Conservation (phyloP, 441 rosid genomes). For the Pelargonium fulgidum region DNA sequence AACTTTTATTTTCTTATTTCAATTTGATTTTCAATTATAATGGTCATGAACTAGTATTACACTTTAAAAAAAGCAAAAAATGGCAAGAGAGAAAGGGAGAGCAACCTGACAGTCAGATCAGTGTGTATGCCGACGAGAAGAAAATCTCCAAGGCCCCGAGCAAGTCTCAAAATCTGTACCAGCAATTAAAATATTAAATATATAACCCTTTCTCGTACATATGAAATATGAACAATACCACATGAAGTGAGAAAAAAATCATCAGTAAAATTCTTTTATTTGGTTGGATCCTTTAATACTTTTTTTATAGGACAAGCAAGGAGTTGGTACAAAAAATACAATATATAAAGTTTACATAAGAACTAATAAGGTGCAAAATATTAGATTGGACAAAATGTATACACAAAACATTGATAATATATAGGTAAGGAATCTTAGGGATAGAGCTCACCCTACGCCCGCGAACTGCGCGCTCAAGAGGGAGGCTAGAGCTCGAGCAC, state of each 20-base stretch:
- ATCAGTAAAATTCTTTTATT: too few species aligned
- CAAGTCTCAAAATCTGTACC: conserved; percentile 67
- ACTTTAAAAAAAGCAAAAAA: neutral
- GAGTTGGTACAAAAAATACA: neutral
- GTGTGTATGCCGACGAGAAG: conserved; percentile 71
- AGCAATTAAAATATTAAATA: neutral
- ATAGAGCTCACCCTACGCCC: too few species aligned
- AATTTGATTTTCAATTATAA: neutral
- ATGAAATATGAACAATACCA: neutral
- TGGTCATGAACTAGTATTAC: neutral
- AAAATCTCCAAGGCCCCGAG: conserved; percentile 90
- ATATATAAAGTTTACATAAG: neutral
- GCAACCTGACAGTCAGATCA: conserved; percentile 80
- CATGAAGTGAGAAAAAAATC: too few species aligned
- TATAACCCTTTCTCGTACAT: neutral
- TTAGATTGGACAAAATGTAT: neutral
- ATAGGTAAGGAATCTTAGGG: neutral
- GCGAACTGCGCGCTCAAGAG: too few species aligned
- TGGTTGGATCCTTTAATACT: neutral
- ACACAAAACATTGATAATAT: neutral
- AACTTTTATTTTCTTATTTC: too few species aligned
- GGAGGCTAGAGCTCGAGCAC: too few species aligned
- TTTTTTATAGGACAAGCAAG: neutral
- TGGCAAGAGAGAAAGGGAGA: neutral
- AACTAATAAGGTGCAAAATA: neutral